Evolutionary conservation across 495 filamentous ascomycete genomes (phyloP).

Genomic region (Sporormia fimetaria): DNA sequence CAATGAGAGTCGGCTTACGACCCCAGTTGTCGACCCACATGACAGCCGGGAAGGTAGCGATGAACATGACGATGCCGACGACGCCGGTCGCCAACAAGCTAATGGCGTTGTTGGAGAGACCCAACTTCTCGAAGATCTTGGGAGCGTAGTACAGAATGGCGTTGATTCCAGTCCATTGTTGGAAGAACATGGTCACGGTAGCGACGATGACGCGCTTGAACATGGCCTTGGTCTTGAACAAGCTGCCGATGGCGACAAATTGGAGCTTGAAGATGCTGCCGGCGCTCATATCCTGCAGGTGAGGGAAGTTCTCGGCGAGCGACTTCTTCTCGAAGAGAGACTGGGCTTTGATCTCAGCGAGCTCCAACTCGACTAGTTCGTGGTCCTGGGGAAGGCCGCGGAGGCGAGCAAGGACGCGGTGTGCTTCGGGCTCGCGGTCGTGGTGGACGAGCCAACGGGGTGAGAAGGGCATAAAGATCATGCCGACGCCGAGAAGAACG

Average conservation of each 20-base stretch:
- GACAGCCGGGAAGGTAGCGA: conserved; percentile 55
- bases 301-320: conserved; percentile 57
- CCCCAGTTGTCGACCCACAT: conserved; percentile 44
- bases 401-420: conserved; percentile 53
- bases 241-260: conserved; percentile 57
- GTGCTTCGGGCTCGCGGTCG: conserved; percentile 58
- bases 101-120: conserved; percentile 49
- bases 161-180: conserved; percentile 67
- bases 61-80: conserved; percentile 60
- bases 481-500: conserved; percentile 42
- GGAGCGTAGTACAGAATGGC: conserved; percentile 68
- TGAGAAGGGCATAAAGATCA: conserved; percentile 72
- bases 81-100: conserved; percentile 70
- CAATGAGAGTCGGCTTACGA: conserved; percentile 32
- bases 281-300: conserved; percentile 47
- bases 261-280: conserved; percentile 57
- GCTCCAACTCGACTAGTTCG: conserved; percentile 61
- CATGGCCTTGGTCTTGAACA: conserved; percentile 64
- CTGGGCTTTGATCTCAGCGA: conserved; percentile 71
- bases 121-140: conserved; percentile 59
- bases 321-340: conserved; percentile 69
- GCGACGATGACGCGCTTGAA: conserved; percentile 62
- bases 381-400: conserved; percentile 49
- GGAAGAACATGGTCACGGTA: conserved; percentile 61
- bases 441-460: conserved; percentile 72